phyloP scores from a whole-genome alignment of 192 early-diverging fungal genomes.

The Backusella tarrabulga region DNA sequence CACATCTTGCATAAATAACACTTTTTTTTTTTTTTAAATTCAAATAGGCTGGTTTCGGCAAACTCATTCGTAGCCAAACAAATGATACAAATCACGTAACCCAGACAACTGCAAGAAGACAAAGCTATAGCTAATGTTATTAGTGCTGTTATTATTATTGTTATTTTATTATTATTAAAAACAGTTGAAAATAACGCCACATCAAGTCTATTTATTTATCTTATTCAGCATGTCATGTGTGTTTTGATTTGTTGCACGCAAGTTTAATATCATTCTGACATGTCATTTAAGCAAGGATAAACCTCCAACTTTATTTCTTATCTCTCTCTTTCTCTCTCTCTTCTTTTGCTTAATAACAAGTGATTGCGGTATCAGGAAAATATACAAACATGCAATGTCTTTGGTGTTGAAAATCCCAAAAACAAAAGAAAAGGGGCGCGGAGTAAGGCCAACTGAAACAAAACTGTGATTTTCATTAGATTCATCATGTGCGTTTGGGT shows the following conservation, averaged over 20 bases:
- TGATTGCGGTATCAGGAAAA: background rate
- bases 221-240: background rate
- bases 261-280: background rate
- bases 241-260: background rate
- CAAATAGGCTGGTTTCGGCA: background rate
- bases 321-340: too few species aligned
- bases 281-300: too few species aligned
- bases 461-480: background rate
- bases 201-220: too few species aligned
- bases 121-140: background rate
- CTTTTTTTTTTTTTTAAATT: background rate
- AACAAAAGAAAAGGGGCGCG: background rate
- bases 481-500: background rate
- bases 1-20: too few species aligned
- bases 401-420: background rate
- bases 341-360: too few species aligned
- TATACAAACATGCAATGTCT: background rate
- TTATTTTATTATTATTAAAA: too few species aligned
- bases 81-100: background rate
- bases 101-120: background rate
- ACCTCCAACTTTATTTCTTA: too few species aligned
- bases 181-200: too few species aligned
- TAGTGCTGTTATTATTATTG: background rate
- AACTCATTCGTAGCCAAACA: slow-evolving; percentile 2
- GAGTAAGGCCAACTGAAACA: background rate